These are phyloP conservation scores for Trichophyton equinum DNA, from an alignment of 2,329 filamentous ascomycete genomes.

Conservation along the genomic window DNA sequence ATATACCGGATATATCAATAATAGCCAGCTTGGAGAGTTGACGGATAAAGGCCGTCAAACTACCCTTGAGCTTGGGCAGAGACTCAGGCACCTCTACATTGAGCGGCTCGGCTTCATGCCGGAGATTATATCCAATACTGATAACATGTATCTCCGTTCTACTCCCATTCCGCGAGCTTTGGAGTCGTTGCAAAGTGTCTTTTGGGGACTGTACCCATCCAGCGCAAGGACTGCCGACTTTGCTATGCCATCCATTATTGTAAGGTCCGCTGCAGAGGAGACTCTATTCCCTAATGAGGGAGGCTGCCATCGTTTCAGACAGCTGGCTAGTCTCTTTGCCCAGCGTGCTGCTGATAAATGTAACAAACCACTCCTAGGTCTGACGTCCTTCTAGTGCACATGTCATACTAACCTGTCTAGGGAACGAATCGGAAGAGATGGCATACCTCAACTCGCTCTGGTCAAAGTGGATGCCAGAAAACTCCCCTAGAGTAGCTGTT, in stretches of 20 bases:
- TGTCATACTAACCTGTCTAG: slow-evolving; percentile 16
- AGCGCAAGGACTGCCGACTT: slow-evolving; percentile 40
- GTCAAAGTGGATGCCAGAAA: slow-evolving; percentile 73
- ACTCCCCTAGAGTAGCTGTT: slow-evolving; percentile 57
- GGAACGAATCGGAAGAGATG: slow-evolving; percentile 69
- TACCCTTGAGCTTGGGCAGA: slow-evolving; percentile 54
- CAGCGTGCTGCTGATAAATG: slow-evolving; percentile 58
- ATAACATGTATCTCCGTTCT: slow-evolving; percentile 59
- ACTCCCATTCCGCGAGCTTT: slow-evolving; percentile 64
- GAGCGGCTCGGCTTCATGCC: slow-evolving; percentile 64
- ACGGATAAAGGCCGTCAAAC: slow-evolving; percentile 63
- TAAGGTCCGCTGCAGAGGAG: slow-evolving; percentile 54
- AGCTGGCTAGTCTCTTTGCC: slow-evolving; percentile 57
- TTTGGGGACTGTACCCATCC: slow-evolving; percentile 61
- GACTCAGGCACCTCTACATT: slow-evolving; percentile 60
- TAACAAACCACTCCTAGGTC: slow-evolving; percentile 14
- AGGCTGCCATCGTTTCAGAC: slow-evolving; percentile 59
- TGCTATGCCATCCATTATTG: slow-evolving; percentile 52
- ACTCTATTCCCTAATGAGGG: slow-evolving; percentile 69
- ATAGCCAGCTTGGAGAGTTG: slow-evolving; percentile 48
- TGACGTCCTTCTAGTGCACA: background rate
- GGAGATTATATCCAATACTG: slow-evolving; percentile 39
- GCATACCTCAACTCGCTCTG: slow-evolving; percentile 64
- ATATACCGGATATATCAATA: slow-evolving; percentile 14
- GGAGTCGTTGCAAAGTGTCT: slow-evolving; percentile 63